These are phyloP conservation scores for Diplodia intermedia DNA, from an alignment of 2,329 filamentous ascomycete genomes.

Conservation along the genomic window DNA sequence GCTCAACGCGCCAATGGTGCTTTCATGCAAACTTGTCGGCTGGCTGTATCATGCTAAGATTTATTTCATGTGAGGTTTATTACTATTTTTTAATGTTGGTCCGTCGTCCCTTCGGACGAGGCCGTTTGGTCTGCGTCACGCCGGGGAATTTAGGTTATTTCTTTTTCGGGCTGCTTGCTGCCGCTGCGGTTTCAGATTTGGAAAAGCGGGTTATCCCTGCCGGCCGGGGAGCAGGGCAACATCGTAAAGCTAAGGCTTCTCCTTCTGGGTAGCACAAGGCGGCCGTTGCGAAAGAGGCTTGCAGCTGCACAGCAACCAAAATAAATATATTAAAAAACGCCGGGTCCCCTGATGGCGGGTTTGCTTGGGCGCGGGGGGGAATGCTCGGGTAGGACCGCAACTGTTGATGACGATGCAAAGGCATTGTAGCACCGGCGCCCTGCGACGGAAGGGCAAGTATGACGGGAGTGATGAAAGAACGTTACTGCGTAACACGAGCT, in stretches of 20 bases:
- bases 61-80: not conserved
- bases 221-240: conserved; percentile 3
- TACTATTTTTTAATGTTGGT: not conserved
- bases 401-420: not conserved
- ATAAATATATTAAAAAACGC: not conserved
- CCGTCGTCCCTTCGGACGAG: conserved; percentile 5
- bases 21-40: not conserved
- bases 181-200: conserved; percentile 23
- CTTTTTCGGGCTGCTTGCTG: conserved; percentile 10
- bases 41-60: not conserved
- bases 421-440: conserved; percentile 7
- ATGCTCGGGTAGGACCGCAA: not conserved
- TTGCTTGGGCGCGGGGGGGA: not conserved
- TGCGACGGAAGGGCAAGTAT: not conserved
- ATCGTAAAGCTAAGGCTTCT: conserved; percentile 11
- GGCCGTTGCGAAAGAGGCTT: conserved; percentile 27
- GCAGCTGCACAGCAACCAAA: conserved; percentile 6
- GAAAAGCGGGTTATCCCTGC: conserved; percentile 1
- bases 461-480: not conserved
- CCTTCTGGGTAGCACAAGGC: conserved; percentile 1
- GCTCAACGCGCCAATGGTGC: conserved; percentile 3
- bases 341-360: not conserved
- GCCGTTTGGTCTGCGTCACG: conserved; percentile 22
- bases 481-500: conserved; percentile 17
- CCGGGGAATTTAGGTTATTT: conserved; percentile 22